Evolutionary conservation across 2,329 filamentous ascomycete genomes (phyloP), one percentile per base, ranked within the genome.

Genomic region (Diaporthe sp.): DNA sequence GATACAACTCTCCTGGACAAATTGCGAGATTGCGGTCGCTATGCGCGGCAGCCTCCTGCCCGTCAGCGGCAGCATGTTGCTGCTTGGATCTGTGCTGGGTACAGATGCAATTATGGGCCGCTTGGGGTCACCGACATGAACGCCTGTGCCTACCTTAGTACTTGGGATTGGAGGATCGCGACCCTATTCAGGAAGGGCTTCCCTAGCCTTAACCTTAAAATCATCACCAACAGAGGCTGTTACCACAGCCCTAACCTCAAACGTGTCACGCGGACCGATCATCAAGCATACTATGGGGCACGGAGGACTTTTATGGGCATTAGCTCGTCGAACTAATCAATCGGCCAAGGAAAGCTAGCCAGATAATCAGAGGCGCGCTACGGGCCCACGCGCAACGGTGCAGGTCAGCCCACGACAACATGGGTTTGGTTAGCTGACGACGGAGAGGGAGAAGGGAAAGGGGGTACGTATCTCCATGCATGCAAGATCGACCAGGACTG

Each of bases 181-280:
- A 40, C 64, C 64, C 64, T 25, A 52, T 52, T 52, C 45, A 28
- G 64, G 45, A 67, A 67, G 33, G 22, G 45, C 64, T 28, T 30
- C 19, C 64, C 64, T 68, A 68, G 64, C 33, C 47, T 52, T 54
- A 68, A 68, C 64, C 64, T 68, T 68, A 68, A 68, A 68, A 38
- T 22, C 60, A 68, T n/a, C 47, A 25, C 64, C 47, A 68, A 9
- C 64, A 67, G 64, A 52, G 22, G 45, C 64, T 67, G 64, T 52
- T 67, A 67, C 64, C 64, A 60, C 42, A 50, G 55, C 40, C 69
- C 69, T 71, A 60, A 71, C 55, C 55, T 72, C 58, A 58, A 61
- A 72, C 42, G 57, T 52, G 33, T 72, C 69, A 72, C 40, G 42
- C 40, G 55, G 69, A 72, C 58, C 55, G 69, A 50, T 61, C 38